These are phyloP conservation scores for Hymenoscyphus albidus DNA, from an alignment of 2,329 filamentous ascomycete genomes.

Conservation along the genomic window DNA sequence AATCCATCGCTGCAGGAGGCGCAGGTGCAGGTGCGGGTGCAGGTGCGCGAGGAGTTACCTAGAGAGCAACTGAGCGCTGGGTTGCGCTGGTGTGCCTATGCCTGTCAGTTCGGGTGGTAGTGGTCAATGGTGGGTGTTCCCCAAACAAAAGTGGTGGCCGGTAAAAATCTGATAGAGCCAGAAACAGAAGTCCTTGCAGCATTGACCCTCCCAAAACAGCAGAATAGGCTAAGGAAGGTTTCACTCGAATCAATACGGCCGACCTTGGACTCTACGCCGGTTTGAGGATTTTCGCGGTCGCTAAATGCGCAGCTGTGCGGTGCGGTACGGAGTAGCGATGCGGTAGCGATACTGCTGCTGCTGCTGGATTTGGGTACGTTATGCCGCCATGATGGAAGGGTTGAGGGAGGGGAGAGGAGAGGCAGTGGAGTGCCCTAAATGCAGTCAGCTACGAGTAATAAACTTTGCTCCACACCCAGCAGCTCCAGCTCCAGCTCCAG, in stretches of 20 bases:
- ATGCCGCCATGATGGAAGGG: neutral
- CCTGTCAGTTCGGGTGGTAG: no score
- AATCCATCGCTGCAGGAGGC: conserved; percentile 28
- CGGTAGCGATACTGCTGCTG: no score
- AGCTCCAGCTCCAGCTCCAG: no score
- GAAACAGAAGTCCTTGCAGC: conserved; percentile 11
- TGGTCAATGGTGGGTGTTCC: no score
- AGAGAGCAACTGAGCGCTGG: conserved; percentile 11
- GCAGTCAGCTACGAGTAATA: neutral
- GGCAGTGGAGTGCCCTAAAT: neutral
- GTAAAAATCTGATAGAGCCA: neutral
- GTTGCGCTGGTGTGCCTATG: conserved; percentile 13
- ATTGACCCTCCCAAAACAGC: conserved; percentile 28
- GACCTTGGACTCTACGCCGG: conserved; percentile 16
- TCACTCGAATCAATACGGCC: conserved; percentile 22
- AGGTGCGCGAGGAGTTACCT: conserved; percentile 15
- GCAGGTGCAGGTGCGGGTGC: conserved; percentile 14
- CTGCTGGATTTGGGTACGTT: no score
- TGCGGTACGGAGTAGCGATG: no score
- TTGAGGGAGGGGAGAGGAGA: neutral
- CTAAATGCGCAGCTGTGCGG: no score
- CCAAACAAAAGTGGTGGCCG: neutral
- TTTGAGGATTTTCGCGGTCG: conserved; percentile 16
- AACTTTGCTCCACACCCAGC: neutral
- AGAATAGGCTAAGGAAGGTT: conserved; percentile 21